A percentile compares a stretch with the other conserved stretches of the same genome.
Conservation (phyloP, 2,329 filamentous ascomycete species). For the Aspergillus niger region DNA sequence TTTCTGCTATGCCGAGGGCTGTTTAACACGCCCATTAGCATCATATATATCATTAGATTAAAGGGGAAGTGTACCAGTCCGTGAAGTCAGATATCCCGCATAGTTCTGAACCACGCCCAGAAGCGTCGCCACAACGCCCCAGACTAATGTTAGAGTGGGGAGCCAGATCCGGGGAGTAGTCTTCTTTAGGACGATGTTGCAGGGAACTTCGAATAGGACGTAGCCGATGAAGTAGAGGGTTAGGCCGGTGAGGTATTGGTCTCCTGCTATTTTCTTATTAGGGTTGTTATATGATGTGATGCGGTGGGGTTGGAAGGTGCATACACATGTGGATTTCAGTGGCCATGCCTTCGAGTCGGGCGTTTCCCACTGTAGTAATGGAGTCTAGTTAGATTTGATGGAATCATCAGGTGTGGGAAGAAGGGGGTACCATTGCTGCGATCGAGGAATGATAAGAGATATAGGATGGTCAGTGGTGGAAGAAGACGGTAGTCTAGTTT, state of each 20-base stretch:
- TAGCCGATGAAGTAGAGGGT: constrained; percentile 45
- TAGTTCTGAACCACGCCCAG: constrained; percentile 53
- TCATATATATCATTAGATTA: too few species aligned
- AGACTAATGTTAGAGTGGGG: constrained; percentile 47
- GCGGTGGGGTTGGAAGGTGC: constrained; percentile 12
- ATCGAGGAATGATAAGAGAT: constrained; percentile 48
- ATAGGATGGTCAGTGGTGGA: constrained; percentile 48
- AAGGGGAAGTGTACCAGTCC: constrained; percentile 36
- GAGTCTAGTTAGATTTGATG: too few species aligned
- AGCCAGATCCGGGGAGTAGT: constrained; percentile 43
- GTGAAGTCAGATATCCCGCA: constrained; percentile 49
- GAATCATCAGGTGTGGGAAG: too few species aligned
- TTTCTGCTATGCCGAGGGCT: constrained; percentile 56
- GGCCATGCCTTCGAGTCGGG: constrained; percentile 40
- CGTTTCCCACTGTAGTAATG: constrained; percentile 38
- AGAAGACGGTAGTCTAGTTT: constrained; percentile 49
- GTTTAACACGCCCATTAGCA: not conserved
- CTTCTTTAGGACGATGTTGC: constrained; percentile 45
- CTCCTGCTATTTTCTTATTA: constrained; percentile 28
- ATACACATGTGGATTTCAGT: constrained; percentile 42
- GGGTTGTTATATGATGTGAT: too few species aligned
- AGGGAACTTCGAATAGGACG: constrained; percentile 44
- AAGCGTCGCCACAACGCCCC: constrained; percentile 55
- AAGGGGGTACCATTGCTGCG: constrained; percentile 41
- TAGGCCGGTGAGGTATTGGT: constrained; percentile 44